These are phyloP conservation scores for Lactarius trivialis DNA, from an alignment of 768 basidiomycete genomes.

Conservation along the genomic window DNA sequence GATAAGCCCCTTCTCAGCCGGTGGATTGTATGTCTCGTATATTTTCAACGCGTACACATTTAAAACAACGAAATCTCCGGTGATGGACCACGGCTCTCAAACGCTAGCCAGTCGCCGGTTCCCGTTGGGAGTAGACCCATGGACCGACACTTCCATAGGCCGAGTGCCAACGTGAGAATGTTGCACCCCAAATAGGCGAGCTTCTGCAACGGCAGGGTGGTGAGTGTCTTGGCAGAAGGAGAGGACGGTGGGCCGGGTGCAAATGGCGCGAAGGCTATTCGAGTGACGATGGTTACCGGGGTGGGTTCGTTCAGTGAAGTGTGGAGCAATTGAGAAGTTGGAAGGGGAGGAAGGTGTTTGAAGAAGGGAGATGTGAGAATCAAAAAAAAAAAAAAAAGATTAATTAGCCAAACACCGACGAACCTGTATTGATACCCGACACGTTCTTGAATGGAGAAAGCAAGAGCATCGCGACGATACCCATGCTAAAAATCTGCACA, in stretches of 20 bases:
- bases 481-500: slow-evolving; percentile 95
- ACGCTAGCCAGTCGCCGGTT: slow-evolving; percentile 91
- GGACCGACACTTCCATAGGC: slow-evolving; percentile 86
- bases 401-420: slow-evolving; percentile 25
- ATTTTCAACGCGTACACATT: not conserved
- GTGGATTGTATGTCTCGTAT: too few relatives aligned
- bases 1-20: not conserved
- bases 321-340: not conserved
- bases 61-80: slow-evolving; percentile 29
- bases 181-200: slow-evolving; percentile 67
- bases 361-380: not conserved
- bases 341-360: not conserved
- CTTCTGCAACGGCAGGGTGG: slow-evolving; percentile 64
- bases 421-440: slow-evolving; percentile 70
- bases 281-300: not conserved
- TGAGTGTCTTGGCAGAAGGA: slow-evolving; percentile 38
- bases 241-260: slow-evolving; percentile 49
- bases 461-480: slow-evolving; percentile 91
- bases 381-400: not conserved
- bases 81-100: slow-evolving; percentile 74
- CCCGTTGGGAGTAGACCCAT: slow-evolving; percentile 91
- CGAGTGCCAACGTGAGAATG: slow-evolving; percentile 69
- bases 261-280: slow-evolving; percentile 63
- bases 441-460: slow-evolving; percentile 81
- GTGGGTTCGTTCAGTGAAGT: not conserved